phyloP scores from a whole-genome alignment of 2,329 filamentous ascomycete species.

The Talaromyces funiculosus region DNA sequence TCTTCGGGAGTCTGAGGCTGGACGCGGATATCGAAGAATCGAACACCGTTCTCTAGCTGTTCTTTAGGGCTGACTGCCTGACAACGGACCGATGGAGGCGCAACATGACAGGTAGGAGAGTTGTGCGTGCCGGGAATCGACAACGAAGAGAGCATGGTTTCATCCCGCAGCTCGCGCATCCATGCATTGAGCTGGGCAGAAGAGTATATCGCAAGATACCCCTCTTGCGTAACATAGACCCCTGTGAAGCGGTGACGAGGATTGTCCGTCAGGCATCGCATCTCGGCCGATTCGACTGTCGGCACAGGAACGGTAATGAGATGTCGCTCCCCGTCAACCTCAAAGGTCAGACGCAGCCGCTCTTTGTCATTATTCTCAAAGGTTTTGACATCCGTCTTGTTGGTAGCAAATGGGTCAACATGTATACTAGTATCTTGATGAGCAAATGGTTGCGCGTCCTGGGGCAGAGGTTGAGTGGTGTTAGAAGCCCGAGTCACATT shows the following conservation, averaged over 20 bases:
- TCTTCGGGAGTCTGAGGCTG: constrained; percentile 57
- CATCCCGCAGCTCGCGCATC: constrained; percentile 73
- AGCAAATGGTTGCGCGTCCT: constrained; percentile 55
- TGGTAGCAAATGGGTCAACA: constrained; percentile 63
- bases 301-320: constrained; percentile 66
- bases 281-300: constrained; percentile 53
- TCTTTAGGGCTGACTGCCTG: constrained; percentile 71
- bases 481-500: constrained; percentile 39
- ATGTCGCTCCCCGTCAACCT: constrained; percentile 59
- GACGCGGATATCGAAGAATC: constrained; percentile 89
- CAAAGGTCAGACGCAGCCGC: constrained; percentile 68
- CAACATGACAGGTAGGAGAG: constrained; percentile 75
- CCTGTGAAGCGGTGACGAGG: constrained; percentile 57
- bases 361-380: constrained; percentile 56
- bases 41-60: constrained; percentile 83
- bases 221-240: constrained; percentile 56
- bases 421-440: constrained; percentile 58
- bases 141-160: constrained; percentile 68
- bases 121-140: constrained; percentile 97
- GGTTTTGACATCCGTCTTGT: constrained; percentile 56
- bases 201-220: constrained; percentile 59
- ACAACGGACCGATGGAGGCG: constrained; percentile 87
- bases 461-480: constrained; percentile 39
- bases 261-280: constrained; percentile 52
- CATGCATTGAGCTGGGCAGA: constrained; percentile 65